phyloP scores from a whole-genome alignment of 257 asterid genomes.

The Cruciata laevipes region DNA sequence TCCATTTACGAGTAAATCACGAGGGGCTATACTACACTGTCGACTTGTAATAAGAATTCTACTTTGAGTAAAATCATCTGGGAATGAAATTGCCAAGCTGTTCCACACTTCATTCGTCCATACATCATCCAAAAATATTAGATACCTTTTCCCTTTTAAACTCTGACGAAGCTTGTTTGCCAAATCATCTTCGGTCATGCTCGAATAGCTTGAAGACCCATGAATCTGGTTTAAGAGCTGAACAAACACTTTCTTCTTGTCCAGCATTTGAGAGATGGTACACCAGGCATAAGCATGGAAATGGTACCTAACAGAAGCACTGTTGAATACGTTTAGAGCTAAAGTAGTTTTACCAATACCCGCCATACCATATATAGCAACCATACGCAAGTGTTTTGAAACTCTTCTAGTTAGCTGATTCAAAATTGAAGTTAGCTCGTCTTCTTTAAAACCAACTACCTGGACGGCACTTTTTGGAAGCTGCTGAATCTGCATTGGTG shows the following conservation, averaged over 20 bases:
- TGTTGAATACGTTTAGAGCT: background rate
- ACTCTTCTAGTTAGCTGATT: background rate
- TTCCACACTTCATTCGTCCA: background rate
- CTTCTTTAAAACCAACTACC: background rate
- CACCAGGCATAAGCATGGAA: background rate
- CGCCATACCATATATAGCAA: conserved; percentile 4
- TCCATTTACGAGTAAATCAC: background rate
- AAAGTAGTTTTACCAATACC: conserved; percentile 12
- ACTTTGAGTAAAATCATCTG: background rate
- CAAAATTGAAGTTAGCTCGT: background rate
- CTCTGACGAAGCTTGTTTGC: background rate
- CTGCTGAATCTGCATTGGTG: conserved; percentile 1
- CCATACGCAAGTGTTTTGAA: background rate
- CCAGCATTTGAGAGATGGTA: background rate
- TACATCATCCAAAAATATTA: background rate
- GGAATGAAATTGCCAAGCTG: background rate
- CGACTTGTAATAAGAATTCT: background rate
- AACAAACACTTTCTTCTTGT: background rate
- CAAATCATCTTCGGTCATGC: background rate
- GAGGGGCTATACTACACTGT: background rate
- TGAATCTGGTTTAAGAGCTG: background rate
- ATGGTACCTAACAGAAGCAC: background rate
- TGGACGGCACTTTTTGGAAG: background rate
- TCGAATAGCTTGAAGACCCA: background rate
- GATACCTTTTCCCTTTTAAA: background rate